Base-by-base conservation (phyloP, 306 rosid genomes). In the Phaseolus lunatus region DNA sequence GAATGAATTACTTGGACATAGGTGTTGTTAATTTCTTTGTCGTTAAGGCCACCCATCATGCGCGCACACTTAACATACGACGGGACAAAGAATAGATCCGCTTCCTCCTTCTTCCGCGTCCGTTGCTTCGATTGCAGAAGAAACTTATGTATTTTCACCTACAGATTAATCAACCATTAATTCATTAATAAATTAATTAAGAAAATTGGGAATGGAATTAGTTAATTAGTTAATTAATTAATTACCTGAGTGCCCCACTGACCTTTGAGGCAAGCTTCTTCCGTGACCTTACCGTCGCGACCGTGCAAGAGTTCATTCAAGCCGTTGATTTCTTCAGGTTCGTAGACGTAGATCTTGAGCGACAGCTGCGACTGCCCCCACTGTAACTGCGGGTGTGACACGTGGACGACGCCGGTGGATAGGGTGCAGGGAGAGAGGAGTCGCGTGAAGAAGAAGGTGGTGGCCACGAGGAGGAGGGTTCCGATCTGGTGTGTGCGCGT, bases 201-300 rank as follows among this genome's bases (percentile, higher is more conserved):
- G 69, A 66, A 43, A 16, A 26, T n/a, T 29, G n/a, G 31, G 14
- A 63, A 11, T 12, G 31, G 19, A 65, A 22, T 10, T 72, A 49
- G 61, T 3, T 22, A 58, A 50, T 76, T 70, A 92, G 96, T 93
- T 95, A 96, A 87, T 92, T 90, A 67, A n/a, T n/a, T n/a, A 24
- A 50, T 76, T 70, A 92, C 99, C 97, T 95, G 97, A 88, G 96
- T 90, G 67, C 97, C 99, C 99, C 99, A 95, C 75, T 95, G 97
- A 77, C 97, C 97, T 78, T 87, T 95, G 82, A 88, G 74, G 83
- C 99, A 95, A 82, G 86, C 77, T 33, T 81, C 63, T 50, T 87
- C 78, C 0, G 86, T 84, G 81, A 95, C 87, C 75, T 76, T 77
- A 35, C 98, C 96, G 14, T 91, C 92, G 53, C 92, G 77, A 18